Conservation (phyloP, 2,329 filamentous ascomycete genomes). For the Penicillium sumatraense region DNA sequence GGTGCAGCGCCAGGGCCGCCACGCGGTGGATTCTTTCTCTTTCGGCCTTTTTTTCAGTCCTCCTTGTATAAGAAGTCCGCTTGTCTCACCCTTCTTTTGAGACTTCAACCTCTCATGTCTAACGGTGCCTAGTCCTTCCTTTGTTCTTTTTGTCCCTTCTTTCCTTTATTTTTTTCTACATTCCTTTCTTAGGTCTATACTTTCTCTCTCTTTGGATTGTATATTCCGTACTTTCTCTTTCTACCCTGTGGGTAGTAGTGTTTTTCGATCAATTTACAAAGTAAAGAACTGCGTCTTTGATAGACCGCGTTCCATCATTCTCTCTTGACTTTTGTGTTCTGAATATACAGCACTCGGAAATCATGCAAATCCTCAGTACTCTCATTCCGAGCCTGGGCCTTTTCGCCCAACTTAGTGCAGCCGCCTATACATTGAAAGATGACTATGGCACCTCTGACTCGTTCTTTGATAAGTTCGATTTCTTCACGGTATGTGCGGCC, state of each 20-base stretch:
- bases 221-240: conserved; percentile 18
- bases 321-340: conserved; percentile 8
- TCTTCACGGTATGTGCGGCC: conserved; percentile 51
- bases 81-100: conserved; percentile 6
- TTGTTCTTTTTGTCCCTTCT: conserved; percentile 16
- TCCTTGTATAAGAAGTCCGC: conserved; percentile 9
- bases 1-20: conserved; percentile 27
- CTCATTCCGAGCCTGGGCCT: conserved; percentile 34
- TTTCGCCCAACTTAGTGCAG: conserved; percentile 36
- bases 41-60: conserved; percentile 8
- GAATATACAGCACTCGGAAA: conserved; percentile 10
- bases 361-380: conserved; percentile 34
- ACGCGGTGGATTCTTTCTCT: conserved; percentile 17
- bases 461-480: conserved; percentile 59
- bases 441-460: conserved; percentile 49
- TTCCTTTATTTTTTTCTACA: conserved; percentile 16
- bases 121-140: conserved; percentile 17
- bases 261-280: conserved; percentile 1
- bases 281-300: conserved; percentile 19
- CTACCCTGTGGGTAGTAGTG: conserved; percentile 3
- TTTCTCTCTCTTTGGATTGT: conserved; percentile 1
- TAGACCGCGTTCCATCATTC: conserved; percentile 14
- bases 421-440: conserved; percentile 51
- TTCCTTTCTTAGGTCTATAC: conserved; percentile 16
- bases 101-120: conserved; percentile 12